Base-by-base conservation (phyloP, 73 alveolate genomes). In the Blepharisma japonicum region DNA sequence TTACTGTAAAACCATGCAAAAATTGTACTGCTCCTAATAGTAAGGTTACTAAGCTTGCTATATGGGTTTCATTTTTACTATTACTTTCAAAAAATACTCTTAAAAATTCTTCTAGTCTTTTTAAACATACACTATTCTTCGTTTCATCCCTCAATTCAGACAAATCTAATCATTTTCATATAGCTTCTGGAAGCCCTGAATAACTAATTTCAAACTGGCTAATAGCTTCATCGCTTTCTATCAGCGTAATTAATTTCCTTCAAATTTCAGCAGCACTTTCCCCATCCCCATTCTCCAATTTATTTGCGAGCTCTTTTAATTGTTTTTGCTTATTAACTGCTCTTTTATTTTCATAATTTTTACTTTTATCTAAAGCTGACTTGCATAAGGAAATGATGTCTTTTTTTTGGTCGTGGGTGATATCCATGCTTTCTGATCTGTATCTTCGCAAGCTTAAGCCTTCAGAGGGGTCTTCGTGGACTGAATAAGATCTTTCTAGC, bases 51-150 rank as follows among this genome's bases (percentile, higher is more conserved):
- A 61, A 25, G 14, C 14, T 25, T 9, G 38, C 39, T 61, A 61
- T 14, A 61, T 18, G 46, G 14, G 74, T 61, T 25, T 61, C 74
- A n/a, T 39, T 39, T 61, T n/a, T 20, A 2, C 47, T 8, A 5
- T 5, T 61, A 20, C 18, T 11, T 25, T 61, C 23, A n/a, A 25
- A 20, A 61, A 61, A 61, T 14, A 61, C 18, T 9, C 49, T 25
- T 61, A 61, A 61, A 25, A 61, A 61, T 2, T 61, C 74, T 8
- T 25, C 11, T 18, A 61, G 74, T 2, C 74, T n/a, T 25, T 61
- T 61, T 20, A 61, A 25, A 25, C 14, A 39, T 1, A 61, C 42
- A 32, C 42, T 32, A 32, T 32, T 32, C 3, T 32, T 32, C 3
- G 42, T 5, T 25, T 61, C 74, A 61, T 11, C 11, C 2, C 47